Percentiles rank a stretch among this genome's conserved stretches.
These are phyloP conservation scores for Crithidia sp. DNA, from an alignment of 208 protist species.

Conservation along the genomic window DNA sequence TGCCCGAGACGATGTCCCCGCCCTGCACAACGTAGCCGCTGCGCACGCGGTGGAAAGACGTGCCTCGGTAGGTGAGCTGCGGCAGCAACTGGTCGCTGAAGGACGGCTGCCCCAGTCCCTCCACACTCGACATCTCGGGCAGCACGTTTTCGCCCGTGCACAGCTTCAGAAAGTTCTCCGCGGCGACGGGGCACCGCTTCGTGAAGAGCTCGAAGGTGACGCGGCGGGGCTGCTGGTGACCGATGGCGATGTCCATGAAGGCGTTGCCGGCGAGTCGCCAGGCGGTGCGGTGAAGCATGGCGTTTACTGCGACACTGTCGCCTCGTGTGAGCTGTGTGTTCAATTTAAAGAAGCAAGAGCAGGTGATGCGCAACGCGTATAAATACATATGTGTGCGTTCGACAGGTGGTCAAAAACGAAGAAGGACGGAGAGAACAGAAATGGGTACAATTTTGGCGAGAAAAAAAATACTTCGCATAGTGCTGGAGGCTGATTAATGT, in stretches of 20 bases:
- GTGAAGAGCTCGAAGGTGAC: constrained; percentile 85
- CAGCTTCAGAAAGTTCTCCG: constrained; percentile 89
- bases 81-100: constrained; percentile 84
- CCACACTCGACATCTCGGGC: constrained; percentile 52
- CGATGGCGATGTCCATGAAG: constrained; percentile 86
- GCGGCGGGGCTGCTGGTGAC: constrained; percentile 46
- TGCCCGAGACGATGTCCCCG: constrained; percentile 77
- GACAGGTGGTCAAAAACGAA: not conserved
- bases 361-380: not conserved
- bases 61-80: constrained; percentile 90
- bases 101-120: constrained; percentile 63
- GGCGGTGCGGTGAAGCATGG: constrained; percentile 45
- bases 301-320: not conserved
- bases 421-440: too few species aligned
- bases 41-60: constrained; percentile 93
- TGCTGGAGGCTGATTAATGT: too few species aligned
- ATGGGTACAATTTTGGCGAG: too few species aligned
- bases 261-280: constrained; percentile 36
- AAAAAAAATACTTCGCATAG: too few species aligned
- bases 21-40: constrained; percentile 93
- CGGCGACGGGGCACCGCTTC: constrained; percentile 74
- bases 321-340: too few species aligned
- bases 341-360: not conserved
- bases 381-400: not conserved
- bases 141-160: constrained; percentile 89